Evolutionary conservation across 139 green algal species (phyloP).

Genomic region (Chlamydomonas incerta): DNA sequence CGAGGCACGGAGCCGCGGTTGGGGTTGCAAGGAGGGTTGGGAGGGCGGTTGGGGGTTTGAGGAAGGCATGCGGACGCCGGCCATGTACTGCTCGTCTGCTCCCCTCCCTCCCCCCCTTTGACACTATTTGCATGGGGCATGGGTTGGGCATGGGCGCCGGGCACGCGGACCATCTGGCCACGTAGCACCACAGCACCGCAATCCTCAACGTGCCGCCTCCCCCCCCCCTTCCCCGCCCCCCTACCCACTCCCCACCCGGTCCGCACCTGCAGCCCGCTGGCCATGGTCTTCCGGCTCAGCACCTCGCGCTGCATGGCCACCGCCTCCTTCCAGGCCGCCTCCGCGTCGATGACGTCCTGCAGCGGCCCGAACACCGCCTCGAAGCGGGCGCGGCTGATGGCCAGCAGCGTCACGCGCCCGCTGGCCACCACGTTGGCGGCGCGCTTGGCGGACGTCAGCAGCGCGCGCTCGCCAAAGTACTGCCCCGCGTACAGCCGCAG

Average conservation of each 20-base stretch:
- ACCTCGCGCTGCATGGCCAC: constrained; percentile 52
- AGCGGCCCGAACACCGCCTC: constrained; percentile 64
- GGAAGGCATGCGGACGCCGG: not conserved
- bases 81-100: too few species aligned
- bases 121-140: too few species aligned
- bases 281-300: constrained; percentile 51
- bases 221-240: not conserved
- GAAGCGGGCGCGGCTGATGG: constrained; percentile 55
- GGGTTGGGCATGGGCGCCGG: too few species aligned
- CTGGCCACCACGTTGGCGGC: constrained; percentile 67
- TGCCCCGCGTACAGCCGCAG: constrained; percentile 68
- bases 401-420: constrained; percentile 57
- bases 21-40: not conserved
- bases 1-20: too few species aligned
- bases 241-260: not conserved
- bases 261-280: constrained; percentile 32
- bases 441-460: constrained; percentile 50
- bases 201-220: not conserved
- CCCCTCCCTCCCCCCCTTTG: too few species aligned
- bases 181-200: too few species aligned
- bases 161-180: too few species aligned
- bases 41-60: too few species aligned
- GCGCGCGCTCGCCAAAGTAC: constrained; percentile 82
- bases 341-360: constrained; percentile 45
- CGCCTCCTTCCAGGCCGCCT: constrained; percentile 46